phyloP scores from a whole-genome alignment of 2,329 filamentous ascomycete species.

The Calonectria pteridis region DNA sequence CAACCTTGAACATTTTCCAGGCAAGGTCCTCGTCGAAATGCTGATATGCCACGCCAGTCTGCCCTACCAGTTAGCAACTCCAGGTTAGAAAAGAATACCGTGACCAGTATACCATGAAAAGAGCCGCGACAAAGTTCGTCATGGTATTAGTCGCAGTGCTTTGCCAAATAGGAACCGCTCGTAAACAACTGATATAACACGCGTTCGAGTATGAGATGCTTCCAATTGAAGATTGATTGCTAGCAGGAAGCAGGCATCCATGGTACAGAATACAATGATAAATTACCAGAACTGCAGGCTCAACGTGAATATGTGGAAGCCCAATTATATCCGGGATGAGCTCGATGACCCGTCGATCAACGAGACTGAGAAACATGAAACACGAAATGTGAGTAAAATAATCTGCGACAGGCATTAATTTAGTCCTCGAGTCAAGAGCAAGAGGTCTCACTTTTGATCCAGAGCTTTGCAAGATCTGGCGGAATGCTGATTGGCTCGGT shows the following conservation, averaged over 20 bases:
- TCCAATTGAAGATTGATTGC: background rate
- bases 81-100: no score
- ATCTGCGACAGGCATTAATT: background rate
- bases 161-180: background rate
- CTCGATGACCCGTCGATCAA: background rate
- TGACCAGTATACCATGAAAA: background rate
- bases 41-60: slow-evolving; percentile 4
- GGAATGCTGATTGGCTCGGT: background rate
- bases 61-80: background rate
- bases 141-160: background rate
- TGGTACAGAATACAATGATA: background rate
- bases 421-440: background rate
- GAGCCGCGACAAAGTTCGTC: background rate
- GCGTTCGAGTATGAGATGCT: background rate
- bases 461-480: background rate
- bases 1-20: slow-evolving; percentile 8
- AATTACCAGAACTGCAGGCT: background rate
- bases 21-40: slow-evolving; percentile 7
- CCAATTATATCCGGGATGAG: background rate
- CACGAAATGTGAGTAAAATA: background rate
- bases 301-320: background rate
- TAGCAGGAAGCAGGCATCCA: background rate
- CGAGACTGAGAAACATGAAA: background rate
- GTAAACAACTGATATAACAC: background rate
- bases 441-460: background rate